Percentiles rank a stretch among this genome's conserved stretches.
These are phyloP conservation scores for Zalerion maritima DNA, from an alignment of 495 filamentous ascomycete species.

Conservation along the genomic window DNA sequence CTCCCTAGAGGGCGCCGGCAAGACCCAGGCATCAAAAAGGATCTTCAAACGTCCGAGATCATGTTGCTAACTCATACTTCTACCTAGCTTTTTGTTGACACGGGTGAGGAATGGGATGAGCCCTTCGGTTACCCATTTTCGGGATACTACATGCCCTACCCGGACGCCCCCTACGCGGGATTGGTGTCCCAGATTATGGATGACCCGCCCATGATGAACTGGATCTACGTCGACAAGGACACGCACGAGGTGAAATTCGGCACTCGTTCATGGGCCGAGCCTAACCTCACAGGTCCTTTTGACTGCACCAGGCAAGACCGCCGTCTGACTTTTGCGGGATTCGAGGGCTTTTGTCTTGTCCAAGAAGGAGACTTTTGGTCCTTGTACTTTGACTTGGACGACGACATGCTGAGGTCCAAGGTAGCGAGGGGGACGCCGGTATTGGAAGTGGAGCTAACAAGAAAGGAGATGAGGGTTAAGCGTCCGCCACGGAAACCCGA, in stretches of 20 bases:
- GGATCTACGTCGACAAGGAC: slow-evolving; percentile 47
- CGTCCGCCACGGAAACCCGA: slow-evolving; percentile 3
- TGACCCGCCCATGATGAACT: slow-evolving; percentile 48
- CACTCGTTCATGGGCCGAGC: slow-evolving; percentile 24
- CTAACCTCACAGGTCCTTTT: slow-evolving; percentile 41
- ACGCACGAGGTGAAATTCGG: slow-evolving; percentile 41
- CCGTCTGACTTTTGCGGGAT: slow-evolving; percentile 37
- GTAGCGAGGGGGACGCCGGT: slow-evolving; percentile 16
- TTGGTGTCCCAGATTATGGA: slow-evolving; percentile 43
- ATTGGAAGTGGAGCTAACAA: slow-evolving; percentile 26
- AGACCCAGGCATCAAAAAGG: not conserved
- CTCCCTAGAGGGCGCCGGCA: too few relatives aligned
- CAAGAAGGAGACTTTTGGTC: slow-evolving; percentile 28
- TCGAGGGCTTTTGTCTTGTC: slow-evolving; percentile 37
- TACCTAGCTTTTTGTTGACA: slow-evolving; percentile 22
- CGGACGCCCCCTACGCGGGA: slow-evolving; percentile 39
- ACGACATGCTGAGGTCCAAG: slow-evolving; percentile 25
- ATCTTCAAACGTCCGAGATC: slow-evolving; percentile 6
- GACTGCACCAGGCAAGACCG: slow-evolving; percentile 40
- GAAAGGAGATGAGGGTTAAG: slow-evolving; percentile 23
- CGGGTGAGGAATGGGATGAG: slow-evolving; percentile 17
- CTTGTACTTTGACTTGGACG: slow-evolving; percentile 33
- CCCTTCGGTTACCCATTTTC: slow-evolving; percentile 38
- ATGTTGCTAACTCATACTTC: slow-evolving; percentile 12
- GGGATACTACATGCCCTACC: slow-evolving; percentile 47